phyloP scores from a whole-genome alignment of 2,329 filamentous ascomycete genomes.

The Phoma sp. region DNA sequence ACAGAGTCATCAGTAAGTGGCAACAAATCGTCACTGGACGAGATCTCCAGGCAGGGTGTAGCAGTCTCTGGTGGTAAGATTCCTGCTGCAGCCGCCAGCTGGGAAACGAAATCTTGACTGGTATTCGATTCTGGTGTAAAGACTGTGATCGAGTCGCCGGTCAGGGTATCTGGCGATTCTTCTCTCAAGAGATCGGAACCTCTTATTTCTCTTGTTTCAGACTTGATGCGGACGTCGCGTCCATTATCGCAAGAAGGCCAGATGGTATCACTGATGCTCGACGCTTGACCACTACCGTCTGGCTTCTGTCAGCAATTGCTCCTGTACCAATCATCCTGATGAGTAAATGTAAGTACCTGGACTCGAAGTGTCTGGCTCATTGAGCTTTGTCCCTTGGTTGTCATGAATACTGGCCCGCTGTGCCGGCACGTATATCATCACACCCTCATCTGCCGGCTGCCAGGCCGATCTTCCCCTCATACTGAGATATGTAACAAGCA shows the following conservation, averaged over 20 bases:
- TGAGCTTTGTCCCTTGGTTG: neutral
- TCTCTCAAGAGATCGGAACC: neutral
- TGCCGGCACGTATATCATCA: constrained; percentile 1
- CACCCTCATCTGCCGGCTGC: neutral
- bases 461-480: neutral
- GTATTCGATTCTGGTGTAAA: neutral
- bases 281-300: neutral
- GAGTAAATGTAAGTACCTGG: neutral
- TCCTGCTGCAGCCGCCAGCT: neutral
- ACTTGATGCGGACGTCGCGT: neutral
- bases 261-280: neutral
- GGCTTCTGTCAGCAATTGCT: neutral
- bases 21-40: neutral
- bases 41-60: too few species aligned
- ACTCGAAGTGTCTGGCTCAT: neutral
- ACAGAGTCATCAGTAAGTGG: neutral
- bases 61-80: neutral
- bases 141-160: neutral
- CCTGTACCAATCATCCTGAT: neutral
- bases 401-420: neutral
- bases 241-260: neutral
- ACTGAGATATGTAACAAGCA: neutral
- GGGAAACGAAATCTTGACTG: neutral
- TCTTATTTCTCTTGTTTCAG: neutral
- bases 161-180: neutral